Evolutionary conservation across 108 stramenopile species (phyloP), one percentile per base, ranked within the genome.

Genomic region (Nitzschia sp.): DNA sequence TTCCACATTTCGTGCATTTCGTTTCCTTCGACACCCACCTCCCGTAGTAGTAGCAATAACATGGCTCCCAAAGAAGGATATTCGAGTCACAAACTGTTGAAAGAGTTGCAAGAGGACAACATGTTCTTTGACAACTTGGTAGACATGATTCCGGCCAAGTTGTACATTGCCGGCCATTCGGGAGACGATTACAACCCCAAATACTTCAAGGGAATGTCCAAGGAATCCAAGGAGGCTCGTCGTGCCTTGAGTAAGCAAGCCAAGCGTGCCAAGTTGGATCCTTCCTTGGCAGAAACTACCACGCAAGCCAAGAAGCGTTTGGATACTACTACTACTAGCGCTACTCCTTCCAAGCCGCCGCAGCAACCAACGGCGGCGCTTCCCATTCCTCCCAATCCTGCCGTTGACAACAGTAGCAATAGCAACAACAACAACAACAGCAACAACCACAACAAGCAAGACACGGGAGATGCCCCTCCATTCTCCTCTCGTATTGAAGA

Each of bases 71-170:
- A 65, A 14, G 29, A 34, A 34, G 51, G 53, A 26, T 54, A 59
- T 1, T 70, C 69, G 1, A 37, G 22, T 38, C 40, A 70, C 37
- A 57, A 78, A 17, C 61, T 74, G 21, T 67, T 92, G 29, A n/a
- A 63, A 26, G 91, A 92, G 25, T 82, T 93, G 50, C 72, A 77
- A 46, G 80, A 81, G 3, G 62, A 90, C 81, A 93, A 93, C 77
- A 81, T 56, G 10, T 90, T 81, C 76, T 95, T 95, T 64, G 90
- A 92, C 73, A 37, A 65, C 29, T 34, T 95, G 21, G 91, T 91
- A 9, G 89, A 95, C 69, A 88, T 92, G 83, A 83, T 95, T 53
- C 91, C 94, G 17, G 74, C 86, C 58, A 79, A 79, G 12, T 71
- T 94, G 41, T 94, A 94, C 71, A 75, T 94, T 22, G 83, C 87